phyloP scores from a whole-genome alignment of 179 eudicot genomes.

The Actinidia polygama region DNA sequence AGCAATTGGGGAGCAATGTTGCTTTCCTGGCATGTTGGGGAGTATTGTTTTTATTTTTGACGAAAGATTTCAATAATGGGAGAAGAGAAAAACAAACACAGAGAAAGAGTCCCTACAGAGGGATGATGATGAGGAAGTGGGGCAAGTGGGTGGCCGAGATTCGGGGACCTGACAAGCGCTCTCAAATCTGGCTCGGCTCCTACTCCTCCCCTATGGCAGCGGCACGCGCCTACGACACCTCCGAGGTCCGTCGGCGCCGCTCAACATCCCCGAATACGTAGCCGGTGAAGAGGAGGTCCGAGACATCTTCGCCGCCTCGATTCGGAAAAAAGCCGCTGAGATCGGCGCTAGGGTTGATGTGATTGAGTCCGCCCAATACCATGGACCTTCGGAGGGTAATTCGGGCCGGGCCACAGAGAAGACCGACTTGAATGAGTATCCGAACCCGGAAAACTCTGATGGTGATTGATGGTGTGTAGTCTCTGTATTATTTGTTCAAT shows the following conservation, averaged over 20 bases:
- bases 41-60: not conserved
- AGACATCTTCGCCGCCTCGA: slow-evolving; percentile 51
- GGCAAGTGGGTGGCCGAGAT: slow-evolving; percentile 76
- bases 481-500: too few species aligned
- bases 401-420: not conserved
- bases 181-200: slow-evolving; percentile 63
- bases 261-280: slow-evolving; percentile 55
- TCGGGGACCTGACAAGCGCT: slow-evolving; percentile 62
- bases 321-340: slow-evolving; percentile 62
- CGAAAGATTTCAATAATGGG: too few species aligned
- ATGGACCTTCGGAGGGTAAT: too few species aligned
- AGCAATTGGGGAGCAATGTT: not conserved
- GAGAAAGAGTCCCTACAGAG: slow-evolving; percentile 53
- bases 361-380: slow-evolving; percentile 21
- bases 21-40: not conserved
- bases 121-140: slow-evolving; percentile 74
- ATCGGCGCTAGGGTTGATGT: slow-evolving; percentile 71
- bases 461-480: not conserved
- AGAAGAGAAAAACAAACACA: slow-evolving; percentile 13
- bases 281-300: slow-evolving; percentile 30
- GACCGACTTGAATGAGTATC: slow-evolving; percentile 25
- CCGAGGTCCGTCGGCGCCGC: slow-evolving; percentile 50
- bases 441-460: slow-evolving; percentile 24
- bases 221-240: slow-evolving; percentile 64
- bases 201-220: slow-evolving; percentile 64